These are phyloP conservation scores for Tuber melanosporum DNA, from an alignment of 495 filamentous ascomycete species.

Conservation along the genomic window DNA sequence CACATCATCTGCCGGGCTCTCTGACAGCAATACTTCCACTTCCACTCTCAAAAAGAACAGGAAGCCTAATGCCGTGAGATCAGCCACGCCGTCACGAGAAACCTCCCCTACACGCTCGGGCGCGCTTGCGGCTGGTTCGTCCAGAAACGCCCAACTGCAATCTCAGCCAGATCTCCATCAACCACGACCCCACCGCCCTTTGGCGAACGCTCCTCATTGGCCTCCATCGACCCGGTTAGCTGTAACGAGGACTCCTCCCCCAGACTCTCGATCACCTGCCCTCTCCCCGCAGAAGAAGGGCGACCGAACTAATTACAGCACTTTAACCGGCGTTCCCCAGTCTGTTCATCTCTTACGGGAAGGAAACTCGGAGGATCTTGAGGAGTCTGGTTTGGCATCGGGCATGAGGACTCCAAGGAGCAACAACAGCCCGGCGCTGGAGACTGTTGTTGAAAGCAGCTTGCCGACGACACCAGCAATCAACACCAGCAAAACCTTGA, in stretches of 20 bases:
- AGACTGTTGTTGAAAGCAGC: constrained; percentile 90
- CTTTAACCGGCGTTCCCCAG: constrained; percentile 48
- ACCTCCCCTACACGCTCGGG: constrained; percentile 38
- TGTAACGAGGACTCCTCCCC: constrained; percentile 40
- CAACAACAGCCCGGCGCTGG: constrained; percentile 63
- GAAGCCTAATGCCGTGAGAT: constrained; percentile 34
- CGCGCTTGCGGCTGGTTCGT: constrained; percentile 35
- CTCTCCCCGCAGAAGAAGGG: constrained; percentile 42
- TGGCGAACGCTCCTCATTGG: constrained; percentile 39
- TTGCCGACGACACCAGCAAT: constrained; percentile 65
- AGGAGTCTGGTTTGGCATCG: constrained; percentile 50
- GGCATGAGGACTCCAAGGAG: constrained; percentile 65
- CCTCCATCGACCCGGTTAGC: constrained; percentile 35
- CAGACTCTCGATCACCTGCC: constrained; percentile 38
- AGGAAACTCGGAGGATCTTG: constrained; percentile 45
- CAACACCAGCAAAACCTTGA: constrained; percentile 48
- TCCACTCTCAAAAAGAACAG: constrained; percentile 29
- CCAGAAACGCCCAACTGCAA: constrained; percentile 33
- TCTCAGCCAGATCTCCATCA: constrained; percentile 36
- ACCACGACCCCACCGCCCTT: constrained; percentile 36
- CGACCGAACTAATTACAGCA: constrained; percentile 48
- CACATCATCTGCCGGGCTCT: constrained; percentile 27
- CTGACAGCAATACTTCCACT: constrained; percentile 29
- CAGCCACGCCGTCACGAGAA: constrained; percentile 38
- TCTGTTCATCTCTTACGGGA: constrained; percentile 39